phyloP scores from a whole-genome alignment of 352 stramenopile genomes.

The Elongisporangium anandrum region DNA sequence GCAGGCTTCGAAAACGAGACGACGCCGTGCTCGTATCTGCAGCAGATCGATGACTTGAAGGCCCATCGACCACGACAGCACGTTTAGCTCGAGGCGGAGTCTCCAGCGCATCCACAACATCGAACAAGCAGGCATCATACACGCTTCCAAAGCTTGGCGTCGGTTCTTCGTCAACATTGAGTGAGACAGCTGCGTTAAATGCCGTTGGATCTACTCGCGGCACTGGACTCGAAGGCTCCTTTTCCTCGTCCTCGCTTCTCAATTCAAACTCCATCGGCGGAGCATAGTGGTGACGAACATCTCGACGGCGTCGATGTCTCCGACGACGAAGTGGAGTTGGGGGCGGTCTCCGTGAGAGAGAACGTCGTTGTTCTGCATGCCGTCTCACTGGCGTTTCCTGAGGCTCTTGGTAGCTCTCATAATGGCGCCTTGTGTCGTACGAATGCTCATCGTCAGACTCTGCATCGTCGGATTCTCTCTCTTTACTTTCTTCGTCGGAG shows the following conservation, averaged over 20 bases:
- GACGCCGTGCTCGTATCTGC: conserved; percentile 1
- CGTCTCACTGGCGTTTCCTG: neutral
- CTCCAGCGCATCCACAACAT: conserved; percentile 42
- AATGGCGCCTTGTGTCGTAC: neutral
- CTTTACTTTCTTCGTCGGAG: neutral
- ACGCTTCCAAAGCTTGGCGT: conserved; percentile 17
- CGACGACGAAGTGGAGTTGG: neutral
- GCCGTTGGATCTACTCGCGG: conserved; percentile 2
- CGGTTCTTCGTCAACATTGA: neutral
- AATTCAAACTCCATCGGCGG: neutral
- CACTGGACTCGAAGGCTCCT: neutral
- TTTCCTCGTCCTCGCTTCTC: neutral
- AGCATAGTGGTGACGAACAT: neutral
- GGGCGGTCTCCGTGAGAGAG: neutral
- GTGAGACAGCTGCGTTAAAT: neutral
- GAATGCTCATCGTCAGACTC: neutral
- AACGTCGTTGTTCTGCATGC: neutral
- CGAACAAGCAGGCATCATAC: conserved; percentile 43
- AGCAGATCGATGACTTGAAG: neutral
- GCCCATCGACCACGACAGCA: neutral
- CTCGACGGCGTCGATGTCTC: neutral
- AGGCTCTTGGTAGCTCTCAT: neutral
- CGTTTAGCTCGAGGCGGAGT: neutral
- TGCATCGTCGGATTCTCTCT: neutral
- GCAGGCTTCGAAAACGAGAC: conserved; percentile 11